Base-by-base conservation (phyloP, 176 grass and related monocot species). In the Ampelocalamus luodianensis region DNA sequence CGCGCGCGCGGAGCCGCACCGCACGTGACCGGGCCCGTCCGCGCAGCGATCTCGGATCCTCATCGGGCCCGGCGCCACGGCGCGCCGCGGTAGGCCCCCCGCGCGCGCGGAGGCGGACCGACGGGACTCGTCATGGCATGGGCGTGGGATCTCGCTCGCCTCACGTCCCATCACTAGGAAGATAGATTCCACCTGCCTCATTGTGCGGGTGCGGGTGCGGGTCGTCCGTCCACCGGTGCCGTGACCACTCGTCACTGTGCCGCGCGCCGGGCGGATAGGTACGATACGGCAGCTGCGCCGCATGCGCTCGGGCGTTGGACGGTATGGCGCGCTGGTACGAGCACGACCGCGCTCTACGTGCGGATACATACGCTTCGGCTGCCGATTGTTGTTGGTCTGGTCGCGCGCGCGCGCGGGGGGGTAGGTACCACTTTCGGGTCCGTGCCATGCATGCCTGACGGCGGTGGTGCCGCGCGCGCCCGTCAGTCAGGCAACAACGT, bases 151-250 rank as follows among this genome's bases (percentile, higher is more conserved):
- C n/a, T n/a, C n/a, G n/a, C n/a, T n/a, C n/a, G n/a, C n/a, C n/a
- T n/a, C n/a, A n/a, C n/a, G n/a, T n/a, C n/a, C n/a, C n/a, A n/a
- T n/a, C n/a, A n/a, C n/a, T n/a, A n/a, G 36, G 61, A 81, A 76
- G 78, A 76, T 87, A 58, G 79, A 87, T 87, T 76, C 59, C 24
- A 18, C 39, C 46, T 49, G 14, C 48, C 48, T 74, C 49, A 74
- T 36, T 22, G 71, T 46, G 71, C 32, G 48, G 70, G 43, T 6
- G 71, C 71, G 71, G 8, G 49, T 4, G 18, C 51, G 51, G 0
- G 51, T 6, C 49, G 44, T 46, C 9, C 44, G 50, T 53, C 10
- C 72, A 45, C 5, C 17, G 18, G 39, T 4, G 73, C 34, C 63
- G 78, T 40, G 78, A 68, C 62, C 78, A 51, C 77, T 18, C 50